Percentiles rank a stretch among this genome's conserved stretches.
Evolutionary conservation across 768 basidiomycete genomes (phyloP).

Genomic region (Pleurotus tuoliensis): DNA sequence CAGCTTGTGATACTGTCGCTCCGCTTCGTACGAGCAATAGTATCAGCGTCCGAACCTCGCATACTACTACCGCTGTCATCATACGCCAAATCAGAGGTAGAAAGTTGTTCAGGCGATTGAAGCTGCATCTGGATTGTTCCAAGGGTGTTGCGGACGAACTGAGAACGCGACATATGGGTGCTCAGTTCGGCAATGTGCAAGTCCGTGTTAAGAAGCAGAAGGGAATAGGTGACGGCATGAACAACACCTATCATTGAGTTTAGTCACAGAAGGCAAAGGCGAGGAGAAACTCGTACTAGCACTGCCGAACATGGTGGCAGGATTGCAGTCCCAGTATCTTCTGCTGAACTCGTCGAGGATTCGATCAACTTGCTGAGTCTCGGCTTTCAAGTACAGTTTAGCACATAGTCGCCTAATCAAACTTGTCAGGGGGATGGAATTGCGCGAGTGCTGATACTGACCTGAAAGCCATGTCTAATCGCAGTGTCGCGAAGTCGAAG

Average conservation of each 20-base stretch:
- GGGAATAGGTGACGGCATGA: constrained; percentile 91
- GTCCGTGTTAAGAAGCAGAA: constrained; percentile 94
- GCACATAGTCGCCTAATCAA: constrained; percentile 72
- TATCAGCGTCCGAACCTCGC: constrained; percentile 57
- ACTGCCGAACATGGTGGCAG: constrained; percentile 73
- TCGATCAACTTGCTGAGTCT: constrained; percentile 97
- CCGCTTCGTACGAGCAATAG: constrained; percentile 55
- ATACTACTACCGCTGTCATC: constrained; percentile 65
- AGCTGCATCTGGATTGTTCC: constrained; percentile 78
- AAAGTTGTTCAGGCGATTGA: constrained; percentile 48
- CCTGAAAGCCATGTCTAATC: constrained; percentile 91
- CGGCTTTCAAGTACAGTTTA: constrained; percentile 90
- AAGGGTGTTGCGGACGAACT: constrained; percentile 93
- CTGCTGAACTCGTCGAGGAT: constrained; percentile 90
- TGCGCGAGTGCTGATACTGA: constrained; percentile 23
- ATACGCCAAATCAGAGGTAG: constrained; percentile 58
- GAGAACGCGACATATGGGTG: constrained; percentile 84
- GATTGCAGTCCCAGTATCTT: constrained; percentile 92
- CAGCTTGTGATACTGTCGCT: constrained; percentile 85
- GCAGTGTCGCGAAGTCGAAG: constrained; percentile 82
- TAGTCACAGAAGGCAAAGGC: background rate
- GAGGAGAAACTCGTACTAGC: constrained; percentile 57
- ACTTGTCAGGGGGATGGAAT: constrained; percentile 1
- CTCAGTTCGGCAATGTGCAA: constrained; percentile 91
- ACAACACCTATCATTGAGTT: constrained; percentile 62